phyloP scores from a whole-genome alignment of 352 stramenopile species.

The Pseudoperonospora humuli region DNA sequence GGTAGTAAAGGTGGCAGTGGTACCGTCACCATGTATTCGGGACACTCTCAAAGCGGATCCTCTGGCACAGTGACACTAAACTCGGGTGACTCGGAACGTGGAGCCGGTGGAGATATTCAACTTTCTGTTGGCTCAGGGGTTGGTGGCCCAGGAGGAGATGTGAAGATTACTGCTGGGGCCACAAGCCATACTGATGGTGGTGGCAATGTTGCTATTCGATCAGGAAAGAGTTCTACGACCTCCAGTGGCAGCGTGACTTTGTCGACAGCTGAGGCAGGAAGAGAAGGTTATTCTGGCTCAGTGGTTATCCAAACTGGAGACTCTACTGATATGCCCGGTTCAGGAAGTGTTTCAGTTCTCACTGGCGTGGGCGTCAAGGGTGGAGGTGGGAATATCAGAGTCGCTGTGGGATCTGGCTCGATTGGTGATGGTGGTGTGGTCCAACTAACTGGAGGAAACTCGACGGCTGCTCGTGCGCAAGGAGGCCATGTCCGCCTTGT shows the following conservation, averaged over 20 bases:
- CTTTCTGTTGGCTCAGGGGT: slow-evolving; percentile 45
- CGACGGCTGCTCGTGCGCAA: slow-evolving; percentile 25
- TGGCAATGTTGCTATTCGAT: slow-evolving; percentile 42
- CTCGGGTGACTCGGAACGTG: slow-evolving; percentile 46
- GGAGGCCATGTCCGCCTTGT: slow-evolving; percentile 40
- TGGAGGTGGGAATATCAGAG: slow-evolving; percentile 50
- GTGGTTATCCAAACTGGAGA: slow-evolving; percentile 59
- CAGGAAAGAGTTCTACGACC: slow-evolving; percentile 43
- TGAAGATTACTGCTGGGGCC: slow-evolving; percentile 35
- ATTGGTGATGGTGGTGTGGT: slow-evolving; percentile 49
- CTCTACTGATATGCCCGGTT: slow-evolving; percentile 37
- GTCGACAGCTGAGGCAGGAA: slow-evolving; percentile 48
- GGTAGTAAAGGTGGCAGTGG: slow-evolving; percentile 48
- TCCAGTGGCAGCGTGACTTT: slow-evolving; percentile 44
- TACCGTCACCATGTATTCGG: slow-evolving; percentile 39
- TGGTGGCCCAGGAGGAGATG: slow-evolving; percentile 34
- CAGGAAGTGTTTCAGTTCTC: slow-evolving; percentile 56
- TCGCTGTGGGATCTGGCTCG: slow-evolving; percentile 36
- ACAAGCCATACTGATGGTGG: slow-evolving; percentile 38
- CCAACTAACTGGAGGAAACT: slow-evolving; percentile 35
- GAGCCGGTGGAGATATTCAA: slow-evolving; percentile 44
- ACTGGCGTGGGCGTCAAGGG: slow-evolving; percentile 46
- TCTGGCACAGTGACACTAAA: slow-evolving; percentile 65
- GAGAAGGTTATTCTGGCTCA: slow-evolving; percentile 58
- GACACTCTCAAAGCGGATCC: slow-evolving; percentile 28